These are phyloP conservation scores for Paraphaeosphaeria sporulosa DNA, from an alignment of 2,329 filamentous ascomycete species.

Conservation along the genomic window DNA sequence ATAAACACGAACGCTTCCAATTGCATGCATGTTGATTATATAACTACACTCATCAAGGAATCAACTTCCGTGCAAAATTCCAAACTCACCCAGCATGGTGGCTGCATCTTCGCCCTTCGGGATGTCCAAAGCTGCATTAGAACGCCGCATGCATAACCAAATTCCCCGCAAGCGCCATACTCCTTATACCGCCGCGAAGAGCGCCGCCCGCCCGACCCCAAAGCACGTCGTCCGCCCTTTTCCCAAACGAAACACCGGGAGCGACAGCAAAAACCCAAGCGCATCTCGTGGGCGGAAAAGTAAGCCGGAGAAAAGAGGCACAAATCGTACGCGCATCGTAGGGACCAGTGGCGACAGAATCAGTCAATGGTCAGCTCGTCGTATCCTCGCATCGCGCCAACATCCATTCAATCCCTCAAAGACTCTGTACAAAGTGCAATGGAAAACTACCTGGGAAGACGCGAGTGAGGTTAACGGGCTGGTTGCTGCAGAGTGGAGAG, in stretches of 20 bases:
- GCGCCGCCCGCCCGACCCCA: neutral
- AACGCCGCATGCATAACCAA: slow-evolving; percentile 13
- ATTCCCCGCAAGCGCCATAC: slow-evolving; percentile 16
- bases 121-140: slow-evolving; percentile 11
- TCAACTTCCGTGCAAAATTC: neutral
- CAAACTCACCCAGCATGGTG: neutral
- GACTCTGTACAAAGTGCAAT: slow-evolving; percentile 20
- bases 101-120: slow-evolving; percentile 5
- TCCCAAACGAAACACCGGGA: neutral
- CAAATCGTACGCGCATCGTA: slow-evolving; percentile 1
- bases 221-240: slow-evolving; percentile 1
- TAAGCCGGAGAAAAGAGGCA: slow-evolving; percentile 8
- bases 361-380: slow-evolving; percentile 13
- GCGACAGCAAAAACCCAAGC: neutral
- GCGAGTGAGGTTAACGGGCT: slow-evolving; percentile 3
- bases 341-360: slow-evolving; percentile 2
- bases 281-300: neutral
- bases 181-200: neutral
- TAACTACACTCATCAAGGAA: neutral
- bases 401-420: slow-evolving; percentile 2
- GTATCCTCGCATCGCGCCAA: slow-evolving; percentile 16
- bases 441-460: slow-evolving; percentile 18
- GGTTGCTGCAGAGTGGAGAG: slow-evolving; percentile 14
- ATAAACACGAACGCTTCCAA: neutral
- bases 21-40: neutral